Percentiles rank a stretch among this genome's conserved stretches.
Evolutionary conservation across 2,329 filamentous ascomycete genomes (phyloP).

Genomic region (Metarhizium brunneum): DNA sequence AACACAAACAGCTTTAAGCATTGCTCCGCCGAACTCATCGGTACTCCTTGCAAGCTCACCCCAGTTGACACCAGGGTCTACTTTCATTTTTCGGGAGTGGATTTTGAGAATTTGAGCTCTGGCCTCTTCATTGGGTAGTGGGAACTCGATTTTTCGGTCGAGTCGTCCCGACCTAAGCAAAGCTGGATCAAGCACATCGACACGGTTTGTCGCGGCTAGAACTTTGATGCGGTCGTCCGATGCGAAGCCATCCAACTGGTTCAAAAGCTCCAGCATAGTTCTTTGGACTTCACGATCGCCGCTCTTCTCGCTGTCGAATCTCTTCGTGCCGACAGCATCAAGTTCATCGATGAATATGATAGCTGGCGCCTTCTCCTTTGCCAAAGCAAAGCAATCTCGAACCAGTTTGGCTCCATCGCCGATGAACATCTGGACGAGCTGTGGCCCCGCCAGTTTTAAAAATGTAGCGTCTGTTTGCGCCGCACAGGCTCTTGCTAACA

Average conservation of each 20-base stretch:
- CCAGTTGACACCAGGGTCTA: slow-evolving; percentile 92
- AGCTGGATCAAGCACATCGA: slow-evolving; percentile 88
- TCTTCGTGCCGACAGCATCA: slow-evolving; percentile 96
- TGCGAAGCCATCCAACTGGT: slow-evolving; percentile 96
- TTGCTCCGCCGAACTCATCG: slow-evolving; percentile 95
- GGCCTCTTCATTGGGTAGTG: slow-evolving; percentile 93
- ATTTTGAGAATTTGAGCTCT: slow-evolving; percentile 95
- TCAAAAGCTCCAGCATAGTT: slow-evolving; percentile 97
- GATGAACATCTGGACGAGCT: slow-evolving; percentile 99
- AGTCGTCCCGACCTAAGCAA: slow-evolving; percentile 85
- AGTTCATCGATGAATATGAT: slow-evolving; percentile 99
- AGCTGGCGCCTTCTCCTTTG: slow-evolving; percentile 96
- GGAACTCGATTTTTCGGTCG: slow-evolving; percentile 97
- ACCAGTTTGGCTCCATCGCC: slow-evolving; percentile 97
- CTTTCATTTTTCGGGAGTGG: slow-evolving; percentile 96
- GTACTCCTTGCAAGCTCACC: slow-evolving; percentile 89
- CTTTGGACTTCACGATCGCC: slow-evolving; percentile 96
- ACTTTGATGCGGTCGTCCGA: slow-evolving; percentile 97
- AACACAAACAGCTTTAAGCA: slow-evolving; percentile 96
- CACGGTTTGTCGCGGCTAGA: slow-evolving; percentile 85
- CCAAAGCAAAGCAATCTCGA: slow-evolving; percentile 91
- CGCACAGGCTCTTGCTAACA: slow-evolving; percentile 89
- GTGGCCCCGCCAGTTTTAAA: slow-evolving; percentile 93
- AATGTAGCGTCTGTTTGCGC: slow-evolving; percentile 98
- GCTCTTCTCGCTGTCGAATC: slow-evolving; percentile 97